Base-by-base conservation (phyloP, 768 basidiomycete species). In the Boletus rubescentipes region DNA sequence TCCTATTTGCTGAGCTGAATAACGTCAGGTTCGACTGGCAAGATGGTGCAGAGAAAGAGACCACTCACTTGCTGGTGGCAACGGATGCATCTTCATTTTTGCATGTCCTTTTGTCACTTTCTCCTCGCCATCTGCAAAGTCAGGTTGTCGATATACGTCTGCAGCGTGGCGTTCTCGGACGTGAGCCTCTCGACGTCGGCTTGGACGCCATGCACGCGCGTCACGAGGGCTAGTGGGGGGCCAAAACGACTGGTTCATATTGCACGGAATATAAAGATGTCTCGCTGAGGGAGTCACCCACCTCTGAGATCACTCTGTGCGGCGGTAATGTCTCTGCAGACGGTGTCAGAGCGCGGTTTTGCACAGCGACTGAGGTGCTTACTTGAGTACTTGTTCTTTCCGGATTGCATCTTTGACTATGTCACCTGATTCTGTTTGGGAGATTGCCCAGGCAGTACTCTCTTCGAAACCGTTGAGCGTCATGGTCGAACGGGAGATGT, bases 61-160 rank as follows among this genome's bases (percentile, higher is more conserved):
- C 29, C 12, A 11, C 60, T 42, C 34, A 65, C 63, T 45, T 43
- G 36, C 55, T 26, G 14, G 45, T 18, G 20, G n/a, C 15, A 18
- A 40, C n/a, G n/a, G 9, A 34, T 18, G 21, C 7, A 10, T 20
- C 7, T 44, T 30, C 31, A 26, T 2, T 5, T 10, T 21, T 38
- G n/a, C 36, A 18, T 12, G 16, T 31, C n/a, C 16, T 16, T n/a
- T 31, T 5, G 14, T 79, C 70, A 89, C 68, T 87, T 81, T 56
- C 89, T 77, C 66, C 85, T 89, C 30, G 89, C 87, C 84, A 92
- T 89, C 69, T 93, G 91, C 63, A 89, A 78, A 0, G 91, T 93
- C 62, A 93, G 67, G 61, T 93, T 93, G 66, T 93, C 90, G 64
- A 92, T 91, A 65, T 93, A 93, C 84, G 86, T 87, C 65, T 93